Base-by-base conservation (phyloP, 345 rosid species). In the Cochlearia excelsa region DNA sequence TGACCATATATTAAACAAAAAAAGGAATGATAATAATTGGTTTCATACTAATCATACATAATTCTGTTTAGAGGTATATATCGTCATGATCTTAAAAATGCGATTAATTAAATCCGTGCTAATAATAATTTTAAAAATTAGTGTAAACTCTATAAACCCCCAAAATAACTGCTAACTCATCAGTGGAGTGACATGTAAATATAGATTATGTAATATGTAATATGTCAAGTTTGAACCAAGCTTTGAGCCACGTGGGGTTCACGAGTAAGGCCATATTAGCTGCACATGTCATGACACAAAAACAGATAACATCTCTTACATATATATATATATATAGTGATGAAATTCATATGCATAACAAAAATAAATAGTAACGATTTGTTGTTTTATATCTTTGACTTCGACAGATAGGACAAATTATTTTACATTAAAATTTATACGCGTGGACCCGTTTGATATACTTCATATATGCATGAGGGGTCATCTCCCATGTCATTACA, bases 221-320 rank as follows among this genome's bases (percentile, higher is more conserved):
- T 29, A 57, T 61, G 61, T 42, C 50, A 62, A 59, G 48, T 69
- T 64, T 40, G 77, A 60, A 67, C 69, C 45, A 43, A 60, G 69
- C 73, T 75, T 77, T 76, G 79, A 63, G 65, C 63, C 88, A 79
- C 69, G 78, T 85, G 88, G 88, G 73, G 66, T 75, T 79, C 88
- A 76, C 77, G 83, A 76, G 75, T 45, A 46, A 57, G 48, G 56
- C 55, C 74, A 69, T 73, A 68, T 33, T 46, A 59, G 56, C 60
- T 52, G 67, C 82, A 84, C 90, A 80, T 82, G 87, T 51, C 61
- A 42, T 67, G 54, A 61, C 37, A n/a, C 50, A 74, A 77, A 79
- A 77, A 74, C 81, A 74, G 77, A 79, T 79, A 80, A 72, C 91
- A 82, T 78, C 80, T 75, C 80, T 77, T 31, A 10, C 35, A 16